phyloP scores from a whole-genome alignment of 164 flowering plant genomes.

The Amborella trichopoda region DNA sequence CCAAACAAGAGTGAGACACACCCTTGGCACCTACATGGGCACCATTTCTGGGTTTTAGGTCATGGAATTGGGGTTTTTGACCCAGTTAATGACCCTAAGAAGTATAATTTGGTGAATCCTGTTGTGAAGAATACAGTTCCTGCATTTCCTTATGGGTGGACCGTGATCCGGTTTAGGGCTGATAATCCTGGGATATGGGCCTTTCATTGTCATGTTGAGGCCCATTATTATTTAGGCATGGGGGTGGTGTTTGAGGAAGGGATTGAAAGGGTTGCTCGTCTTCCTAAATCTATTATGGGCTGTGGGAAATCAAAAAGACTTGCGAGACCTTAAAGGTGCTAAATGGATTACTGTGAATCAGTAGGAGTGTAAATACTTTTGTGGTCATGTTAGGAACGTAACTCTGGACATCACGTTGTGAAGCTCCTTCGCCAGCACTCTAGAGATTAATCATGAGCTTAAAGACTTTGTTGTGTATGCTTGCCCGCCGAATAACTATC shows the following conservation, averaged over 20 bases:
- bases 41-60: constrained; percentile 86
- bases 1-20: constrained; percentile 58
- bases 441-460: too few species aligned
- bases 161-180: constrained; percentile 53
- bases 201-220: constrained; percentile 79
- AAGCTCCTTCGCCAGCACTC: too few species aligned
- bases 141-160: constrained; percentile 62
- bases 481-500: too few species aligned
- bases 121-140: constrained; percentile 72
- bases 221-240: constrained; percentile 81
- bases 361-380: too few species aligned
- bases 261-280: constrained; percentile 38
- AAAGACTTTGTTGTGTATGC: too few species aligned
- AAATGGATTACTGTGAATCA: too few species aligned
- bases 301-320: constrained; percentile 39
- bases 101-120: constrained; percentile 49
- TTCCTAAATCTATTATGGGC: constrained; percentile 55
- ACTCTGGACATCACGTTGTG: too few species aligned
- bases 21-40: constrained; percentile 91
- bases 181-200: constrained; percentile 79
- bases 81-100: constrained; percentile 21
- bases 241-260: constrained; percentile 75
- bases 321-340: too few species aligned
- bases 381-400: too few species aligned
- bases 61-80: constrained; percentile 59